Conservation (phyloP, 108 stramenopile species). For the Stephanodiscus triporus region DNA sequence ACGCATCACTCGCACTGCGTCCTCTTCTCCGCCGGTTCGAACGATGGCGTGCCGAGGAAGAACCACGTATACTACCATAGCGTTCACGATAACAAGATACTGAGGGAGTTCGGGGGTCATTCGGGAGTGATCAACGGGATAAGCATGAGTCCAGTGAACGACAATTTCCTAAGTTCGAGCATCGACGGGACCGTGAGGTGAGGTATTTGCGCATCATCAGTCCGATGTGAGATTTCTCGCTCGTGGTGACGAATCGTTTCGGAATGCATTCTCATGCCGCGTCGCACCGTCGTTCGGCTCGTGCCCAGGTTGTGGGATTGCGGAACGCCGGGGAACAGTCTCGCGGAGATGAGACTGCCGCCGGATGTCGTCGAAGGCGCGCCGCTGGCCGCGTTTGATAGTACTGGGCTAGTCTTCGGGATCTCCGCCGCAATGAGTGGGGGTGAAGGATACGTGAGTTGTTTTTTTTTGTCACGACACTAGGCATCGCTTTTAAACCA, state of each 20-base stretch:
- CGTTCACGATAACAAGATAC: constrained; percentile 81
- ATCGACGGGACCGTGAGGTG: constrained; percentile 72
- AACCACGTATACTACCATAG: constrained; percentile 64
- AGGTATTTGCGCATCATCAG: constrained; percentile 11
- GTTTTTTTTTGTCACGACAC: constrained; percentile 2
- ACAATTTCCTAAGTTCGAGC: constrained; percentile 73
- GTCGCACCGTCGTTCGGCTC: too few relatives aligned
- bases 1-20: constrained; percentile 82
- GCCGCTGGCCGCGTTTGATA: constrained; percentile 73
- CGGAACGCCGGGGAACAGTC: constrained; percentile 61
- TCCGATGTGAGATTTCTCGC: too few relatives aligned
- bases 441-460: constrained; percentile 62
- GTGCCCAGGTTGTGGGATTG: constrained; percentile 69
- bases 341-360: constrained; percentile 73
- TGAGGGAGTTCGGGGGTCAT: constrained; percentile 83
- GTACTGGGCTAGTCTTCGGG: constrained; percentile 84
- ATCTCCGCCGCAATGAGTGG: constrained; percentile 58
- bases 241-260: too few relatives aligned
- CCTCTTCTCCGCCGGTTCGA: constrained; percentile 33
- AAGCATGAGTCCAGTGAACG: constrained; percentile 76
- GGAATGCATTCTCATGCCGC: too few relatives aligned
- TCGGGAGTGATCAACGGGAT: constrained; percentile 57
- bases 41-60: constrained; percentile 29
- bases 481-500: too few relatives aligned
- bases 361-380: constrained; percentile 34